Evolutionary conservation across 1,139 yeast genomes (phyloP).

Genomic region (Candida sp.): DNA sequence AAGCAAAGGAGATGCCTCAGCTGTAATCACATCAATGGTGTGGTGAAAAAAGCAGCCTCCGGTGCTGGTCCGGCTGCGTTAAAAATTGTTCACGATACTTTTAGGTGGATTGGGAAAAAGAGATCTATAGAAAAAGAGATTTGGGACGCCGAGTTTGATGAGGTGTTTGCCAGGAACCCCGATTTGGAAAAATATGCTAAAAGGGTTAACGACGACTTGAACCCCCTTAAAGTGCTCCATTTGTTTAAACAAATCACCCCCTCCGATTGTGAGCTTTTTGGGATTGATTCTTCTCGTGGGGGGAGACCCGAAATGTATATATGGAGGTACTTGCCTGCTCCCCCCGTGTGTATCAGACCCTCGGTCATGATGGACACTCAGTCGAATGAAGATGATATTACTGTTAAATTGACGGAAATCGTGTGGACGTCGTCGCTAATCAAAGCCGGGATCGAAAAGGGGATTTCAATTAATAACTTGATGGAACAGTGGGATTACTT

Average conservation of each 20-base stretch:
- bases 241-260: constrained; percentile 84
- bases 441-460: constrained; percentile 92
- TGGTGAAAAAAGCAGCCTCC: constrained; percentile 94
- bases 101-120: constrained; percentile 93
- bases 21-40: constrained; percentile 92
- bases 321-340: constrained; percentile 98
- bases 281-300: constrained; percentile 81
- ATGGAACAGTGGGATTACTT: constrained; percentile 99
- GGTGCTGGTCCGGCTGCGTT: constrained; percentile 92
- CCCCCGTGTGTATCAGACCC: constrained; percentile 98
- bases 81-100: constrained; percentile 93
- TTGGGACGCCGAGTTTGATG: constrained; percentile 86
- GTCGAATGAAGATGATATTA: constrained; percentile 95
- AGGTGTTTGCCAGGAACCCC: constrained; percentile 68
- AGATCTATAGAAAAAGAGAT: constrained; percentile 77
- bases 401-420: constrained; percentile 93
- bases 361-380: constrained; percentile 94
- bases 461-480: constrained; percentile 84
- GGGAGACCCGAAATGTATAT: constrained; percentile 97
- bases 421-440: constrained; percentile 95
- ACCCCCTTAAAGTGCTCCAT: constrained; percentile 86
- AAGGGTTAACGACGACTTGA: constrained; percentile 89
- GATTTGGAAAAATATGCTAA: constrained; percentile 86
- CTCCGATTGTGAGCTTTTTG: constrained; percentile 87
- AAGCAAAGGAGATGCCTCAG: constrained; percentile 88